Base-by-base conservation (phyloP, 2,329 filamentous ascomycete genomes). In the Xylaria arbuscula region DNA sequence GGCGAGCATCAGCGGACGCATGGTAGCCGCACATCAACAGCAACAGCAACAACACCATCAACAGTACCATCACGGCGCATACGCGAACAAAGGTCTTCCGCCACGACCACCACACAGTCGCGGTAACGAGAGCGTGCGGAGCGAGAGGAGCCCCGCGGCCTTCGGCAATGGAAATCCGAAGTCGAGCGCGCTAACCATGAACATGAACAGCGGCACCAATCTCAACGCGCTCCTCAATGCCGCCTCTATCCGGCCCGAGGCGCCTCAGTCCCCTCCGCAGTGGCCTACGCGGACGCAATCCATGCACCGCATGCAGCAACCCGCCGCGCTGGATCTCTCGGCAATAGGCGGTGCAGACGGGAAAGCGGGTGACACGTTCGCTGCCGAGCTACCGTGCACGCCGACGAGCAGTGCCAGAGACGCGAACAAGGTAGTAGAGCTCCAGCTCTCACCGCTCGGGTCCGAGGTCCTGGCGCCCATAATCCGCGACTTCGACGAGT, bases 401-500 rank as follows among this genome's bases (percentile, higher is more conserved):
- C 66, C 67, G 11, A 56, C 60, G 1, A 67, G 57, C 24, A 53
- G 54, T 38, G 45, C 45, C 7, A 71, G 55, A 3, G 64, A 59
- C 0, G 55, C 63, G 11, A 17, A 42, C 15, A 7, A 45, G 15
- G 40, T 7, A 17, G 40, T 17, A 45, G 36, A 15, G 9, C 66
- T 66, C 7, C 66, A 19, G 40, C n/a, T 70, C 36, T 72, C 68
- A n/a, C 65, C 70, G 15, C 66, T 69, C 19, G 71, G 71, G 7
- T 65, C 72, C 8, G 73, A 74, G 28, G 71, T 58, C 15, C 24
- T 72, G 22, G 68, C 71, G 0, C 72, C 72, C 0, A 55, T 76
- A 38, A 78, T 78, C 45, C 72, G 73, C 51, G 76, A 78, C 54
- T 78, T 78, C 22, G 76, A 78, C 48, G 75, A 78, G 64, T 61